Evolutionary conservation across 1,139 yeast species (phyloP), one percentile per base, ranked within the genome.

Genomic region (Neolecta irregularis): DNA sequence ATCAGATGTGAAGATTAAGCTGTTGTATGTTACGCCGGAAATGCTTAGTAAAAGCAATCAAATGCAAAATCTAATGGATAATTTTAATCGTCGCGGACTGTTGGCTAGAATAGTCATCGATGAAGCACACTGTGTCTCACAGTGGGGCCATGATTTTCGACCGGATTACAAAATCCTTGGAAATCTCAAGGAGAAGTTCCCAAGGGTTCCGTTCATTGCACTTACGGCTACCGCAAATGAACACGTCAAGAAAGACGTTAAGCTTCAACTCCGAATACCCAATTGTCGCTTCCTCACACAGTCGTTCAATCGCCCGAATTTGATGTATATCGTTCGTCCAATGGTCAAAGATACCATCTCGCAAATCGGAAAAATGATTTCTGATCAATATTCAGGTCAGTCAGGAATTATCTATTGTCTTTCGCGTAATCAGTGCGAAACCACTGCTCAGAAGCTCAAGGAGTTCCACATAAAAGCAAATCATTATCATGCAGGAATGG

Each of bases 131-230:
- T 91, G 99, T 65, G 92, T 91, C 39, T 80, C 94, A 41, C 78
- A 93, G 7, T 91, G 99, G 99, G 99, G 99, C 12, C 98, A 91
- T 55, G 98, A 91, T 56, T 91, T 91, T 54, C 65, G 99, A 40
- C 96, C 96, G 0, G 96, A 88, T 54, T 91, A 91, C 57, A 80
- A 83, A 49, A 77, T 74, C 21, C 62, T 91, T 54, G 73, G 74
- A 26, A 65, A 66, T 44, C 77, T 91, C 54, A 80, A 83, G 49
- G 56, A 60, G 24, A 67, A 70, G 40, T 88, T 69, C 51, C 92
- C 93, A 0, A 67, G 65, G 33, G 71, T 81, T 5, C 98, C 98
- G 1, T 63, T 91, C 45, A 85, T 91, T 83, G 98, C 98, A 0
- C 61, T 91, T 38, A 91, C 99, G 0, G 98, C 98, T 0, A 91